Base-by-base conservation (phyloP, 2,329 filamentous ascomycete species). In the Colletotrichum higginsianum region DNA sequence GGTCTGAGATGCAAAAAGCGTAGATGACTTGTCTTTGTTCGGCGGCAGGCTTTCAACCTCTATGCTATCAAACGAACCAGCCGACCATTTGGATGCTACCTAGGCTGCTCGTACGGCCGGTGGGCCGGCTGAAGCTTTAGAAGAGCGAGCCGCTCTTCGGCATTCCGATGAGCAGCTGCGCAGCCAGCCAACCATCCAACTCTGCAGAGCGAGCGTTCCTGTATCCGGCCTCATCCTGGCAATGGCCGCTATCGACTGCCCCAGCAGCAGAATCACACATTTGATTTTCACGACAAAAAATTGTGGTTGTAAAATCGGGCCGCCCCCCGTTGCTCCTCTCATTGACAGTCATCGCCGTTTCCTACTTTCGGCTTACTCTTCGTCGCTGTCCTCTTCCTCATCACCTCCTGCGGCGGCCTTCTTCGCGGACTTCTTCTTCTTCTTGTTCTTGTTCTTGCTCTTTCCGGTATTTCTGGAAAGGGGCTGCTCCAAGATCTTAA, bases 401-500 rank as follows among this genome's bases (percentile, higher is more conserved):
- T 74, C 76, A 30, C 75, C 76, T 61, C 74, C 75, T 3, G 69
- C 74, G 16, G 79, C 81, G 63, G 82, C 79, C 83, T 85, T 86
- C 81, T 87, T 85, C 76, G 82, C 82, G 40, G 84, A 80, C 80
- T 89, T 87, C 84, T 90, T 90, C 89, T 92, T 92, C 89, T 93
- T 93, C 84, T 92, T 93, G 87, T 93, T 91, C 89, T 93, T 95
- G 90, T 95, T 97, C 88, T 95, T 96, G 87, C 93, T 96, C 87
- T 94, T 94, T 81, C 94, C 95, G 82, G 95, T 95, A 85, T 94
- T 93, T 85, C 94, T 94, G 75, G 92, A 87, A 77, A 98, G 85
- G 42, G 96, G 96, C 83, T 94, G 93, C 85, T 96, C 95, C 62
- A 99, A 89, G 75, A 98, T 96, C 88, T 96, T 94, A 77, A 98